These are phyloP conservation scores for Botrytis aclada DNA, from an alignment of 2,329 filamentous ascomycete genomes.

Conservation along the genomic window DNA sequence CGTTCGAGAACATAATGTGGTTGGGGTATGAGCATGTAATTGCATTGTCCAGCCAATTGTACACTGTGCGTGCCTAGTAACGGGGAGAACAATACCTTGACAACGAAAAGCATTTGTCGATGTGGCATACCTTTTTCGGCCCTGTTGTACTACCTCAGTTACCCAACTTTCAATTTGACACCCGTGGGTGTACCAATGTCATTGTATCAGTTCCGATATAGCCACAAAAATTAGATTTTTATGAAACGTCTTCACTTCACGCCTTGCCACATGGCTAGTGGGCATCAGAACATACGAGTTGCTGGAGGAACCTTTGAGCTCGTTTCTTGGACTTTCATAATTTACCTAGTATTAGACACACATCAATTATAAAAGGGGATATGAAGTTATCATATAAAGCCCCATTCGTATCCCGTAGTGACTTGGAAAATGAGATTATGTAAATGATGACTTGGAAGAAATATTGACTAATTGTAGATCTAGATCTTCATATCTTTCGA, in stretches of 20 bases:
- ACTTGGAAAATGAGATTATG: background rate
- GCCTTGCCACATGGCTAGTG: background rate
- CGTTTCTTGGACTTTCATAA: background rate
- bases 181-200: background rate
- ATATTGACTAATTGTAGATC: background rate
- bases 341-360: background rate
- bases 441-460: background rate
- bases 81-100: background rate
- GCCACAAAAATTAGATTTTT: background rate
- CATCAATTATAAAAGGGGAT: no score
- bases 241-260: constrained; percentile 1
- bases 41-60: background rate
- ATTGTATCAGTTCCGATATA: background rate
- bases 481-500: background rate
- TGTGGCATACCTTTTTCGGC: background rate
- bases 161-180: background rate
- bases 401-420: background rate
- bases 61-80: background rate
- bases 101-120: background rate
- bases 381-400: background rate
- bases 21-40: background rate
- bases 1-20: background rate
- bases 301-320: background rate
- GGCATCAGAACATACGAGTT: background rate
- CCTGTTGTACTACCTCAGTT: background rate